Evolutionary conservation across 73 alveolate genomes (phyloP).

Genomic region (Tetrahymena elliotti): DNA sequence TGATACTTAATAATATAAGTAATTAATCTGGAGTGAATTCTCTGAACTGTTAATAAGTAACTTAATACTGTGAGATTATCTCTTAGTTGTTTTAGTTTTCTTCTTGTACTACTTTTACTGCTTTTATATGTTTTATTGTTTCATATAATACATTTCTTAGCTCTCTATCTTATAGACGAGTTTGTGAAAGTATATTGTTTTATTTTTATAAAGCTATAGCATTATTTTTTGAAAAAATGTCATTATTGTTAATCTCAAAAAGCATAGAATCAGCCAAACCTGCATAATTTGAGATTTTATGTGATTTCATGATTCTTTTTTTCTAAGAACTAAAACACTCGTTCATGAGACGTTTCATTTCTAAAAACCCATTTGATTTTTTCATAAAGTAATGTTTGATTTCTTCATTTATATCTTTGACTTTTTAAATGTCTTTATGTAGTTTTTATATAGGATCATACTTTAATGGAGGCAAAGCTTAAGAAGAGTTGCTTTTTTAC

Average conservation of each 20-base stretch:
- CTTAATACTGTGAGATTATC: background rate
- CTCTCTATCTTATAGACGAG: background rate
- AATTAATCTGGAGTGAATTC: background rate
- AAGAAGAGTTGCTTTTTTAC: background rate
- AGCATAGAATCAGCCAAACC: background rate
- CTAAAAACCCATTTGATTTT: background rate
- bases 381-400: background rate
- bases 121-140: background rate
- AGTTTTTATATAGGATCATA: background rate
- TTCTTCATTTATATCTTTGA: background rate
- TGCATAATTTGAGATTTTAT: background rate
- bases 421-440: background rate
- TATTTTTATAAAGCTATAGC: background rate
- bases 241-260: background rate
- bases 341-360: background rate
- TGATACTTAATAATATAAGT: background rate
- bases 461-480: background rate
- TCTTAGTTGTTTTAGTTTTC: background rate
- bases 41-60: background rate
- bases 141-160: background rate
- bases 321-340: background rate
- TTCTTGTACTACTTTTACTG: background rate
- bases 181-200: background rate
- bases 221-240: background rate
- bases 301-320: background rate